Evolutionary conservation across 345 rosid species (phyloP).

Genomic region (Eutrema heterophyllum): DNA sequence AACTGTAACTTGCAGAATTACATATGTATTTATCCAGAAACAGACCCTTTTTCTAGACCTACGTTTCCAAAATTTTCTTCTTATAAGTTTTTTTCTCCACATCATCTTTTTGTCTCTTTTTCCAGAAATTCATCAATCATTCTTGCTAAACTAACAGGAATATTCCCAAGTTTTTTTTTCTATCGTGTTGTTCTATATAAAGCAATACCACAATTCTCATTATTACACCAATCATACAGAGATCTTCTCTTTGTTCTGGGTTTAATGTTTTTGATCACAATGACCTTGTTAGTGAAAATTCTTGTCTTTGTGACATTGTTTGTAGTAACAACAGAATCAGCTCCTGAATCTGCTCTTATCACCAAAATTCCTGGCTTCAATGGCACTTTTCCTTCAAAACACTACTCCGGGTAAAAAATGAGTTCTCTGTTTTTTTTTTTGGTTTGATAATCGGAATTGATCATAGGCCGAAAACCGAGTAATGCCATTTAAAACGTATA

Average conservation of each 20-base stretch:
- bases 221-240: not conserved
- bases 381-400: constrained; percentile 68
- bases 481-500: not conserved
- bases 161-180: not conserved
- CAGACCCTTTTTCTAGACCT: not conserved
- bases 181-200: not conserved
- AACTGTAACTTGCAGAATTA: constrained; percentile 22
- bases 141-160: not conserved
- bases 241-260: not conserved
- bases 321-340: constrained; percentile 36
- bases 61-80: constrained; percentile 6
- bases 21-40: not conserved
- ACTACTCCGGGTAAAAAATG: constrained; percentile 63
- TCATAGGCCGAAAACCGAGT: not conserved
- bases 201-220: not conserved
- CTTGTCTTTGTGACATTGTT: constrained; percentile 8
- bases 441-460: not conserved
- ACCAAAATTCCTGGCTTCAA: constrained; percentile 68
- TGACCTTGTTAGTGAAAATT: constrained; percentile 1
- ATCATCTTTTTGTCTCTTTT: constrained; percentile 13
- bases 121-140: constrained; percentile 10
- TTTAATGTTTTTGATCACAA: not conserved
- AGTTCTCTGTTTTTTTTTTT: not conserved
- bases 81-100: not conserved
- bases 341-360: constrained; percentile 54